A percentile compares a stretch with the other conserved stretches of the same genome.
Evolutionary conservation across 441 rosid genomes (phyloP).

Genomic region (Syzygium malaccense): DNA sequence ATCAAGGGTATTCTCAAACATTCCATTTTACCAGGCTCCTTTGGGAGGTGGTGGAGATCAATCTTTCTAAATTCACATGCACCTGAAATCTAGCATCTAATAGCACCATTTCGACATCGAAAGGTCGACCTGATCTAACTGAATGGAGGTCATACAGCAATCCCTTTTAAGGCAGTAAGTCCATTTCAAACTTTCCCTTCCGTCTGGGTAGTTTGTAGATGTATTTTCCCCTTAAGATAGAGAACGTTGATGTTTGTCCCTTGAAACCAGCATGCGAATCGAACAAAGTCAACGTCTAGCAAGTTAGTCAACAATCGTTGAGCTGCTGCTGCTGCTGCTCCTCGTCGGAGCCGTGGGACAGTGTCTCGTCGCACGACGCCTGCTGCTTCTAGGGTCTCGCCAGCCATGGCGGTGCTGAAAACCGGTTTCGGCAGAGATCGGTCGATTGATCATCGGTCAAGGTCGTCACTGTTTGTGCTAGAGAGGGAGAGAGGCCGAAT

Average conservation of each 20-base stretch:
- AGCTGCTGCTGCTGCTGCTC: conserved; percentile 14
- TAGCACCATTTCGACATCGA: not conserved
- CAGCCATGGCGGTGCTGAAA: conserved; percentile 44
- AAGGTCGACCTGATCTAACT: too few relatives aligned
- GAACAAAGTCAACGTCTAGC: not conserved
- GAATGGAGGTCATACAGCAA: not conserved
- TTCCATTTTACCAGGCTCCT: not conserved
- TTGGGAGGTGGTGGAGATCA: not conserved
- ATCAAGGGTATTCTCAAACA: not conserved
- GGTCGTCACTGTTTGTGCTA: too few relatives aligned
- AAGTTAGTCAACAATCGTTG: conserved; percentile 17
- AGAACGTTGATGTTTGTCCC: not conserved
- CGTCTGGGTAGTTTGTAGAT: not conserved
- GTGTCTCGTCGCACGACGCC: conserved; percentile 43
- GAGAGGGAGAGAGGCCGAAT: too few relatives aligned
- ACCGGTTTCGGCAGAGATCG: not conserved
- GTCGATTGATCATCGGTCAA: too few relatives aligned
- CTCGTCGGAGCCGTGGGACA: conserved; percentile 28
- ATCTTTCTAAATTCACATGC: not conserved
- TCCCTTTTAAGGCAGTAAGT: not conserved
- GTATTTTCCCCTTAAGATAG: not conserved
- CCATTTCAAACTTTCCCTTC: not conserved
- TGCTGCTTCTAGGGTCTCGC: conserved; percentile 51
- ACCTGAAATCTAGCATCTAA: not conserved
- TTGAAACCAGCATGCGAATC: too few relatives aligned